These are phyloP conservation scores for Gryganskiella cystojenkinii DNA, from an alignment of 192 early-diverging fungal genomes.

Conservation along the genomic window DNA sequence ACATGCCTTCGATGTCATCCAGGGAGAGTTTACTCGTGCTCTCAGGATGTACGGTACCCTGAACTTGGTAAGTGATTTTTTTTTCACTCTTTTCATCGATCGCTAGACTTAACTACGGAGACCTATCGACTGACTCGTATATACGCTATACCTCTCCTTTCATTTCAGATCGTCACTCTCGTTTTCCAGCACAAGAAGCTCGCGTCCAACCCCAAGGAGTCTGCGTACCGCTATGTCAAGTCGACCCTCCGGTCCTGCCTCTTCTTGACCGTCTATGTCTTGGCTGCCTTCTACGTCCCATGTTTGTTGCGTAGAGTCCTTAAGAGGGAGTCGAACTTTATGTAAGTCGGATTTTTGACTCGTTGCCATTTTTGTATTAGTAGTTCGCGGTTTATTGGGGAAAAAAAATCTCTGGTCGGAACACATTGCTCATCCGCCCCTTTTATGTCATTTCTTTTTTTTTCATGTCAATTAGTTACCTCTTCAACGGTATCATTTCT, in stretches of 20 bases:
- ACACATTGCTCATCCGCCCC: not conserved
- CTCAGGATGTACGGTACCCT: slow-evolving; percentile 71
- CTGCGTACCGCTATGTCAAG: slow-evolving; percentile 57
- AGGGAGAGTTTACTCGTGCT: slow-evolving; percentile 62
- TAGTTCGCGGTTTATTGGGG: not conserved
- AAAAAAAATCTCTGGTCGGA: not conserved
- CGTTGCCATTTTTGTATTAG: not conserved
- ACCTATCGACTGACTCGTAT: too few relatives aligned
- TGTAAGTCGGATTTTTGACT: slow-evolving; percentile 49
- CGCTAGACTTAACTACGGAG: too few relatives aligned
- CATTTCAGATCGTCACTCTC: slow-evolving; percentile 55
- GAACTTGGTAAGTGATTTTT: slow-evolving; percentile 59
- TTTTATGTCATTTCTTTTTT: not conserved
- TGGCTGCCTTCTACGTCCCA: slow-evolving; percentile 58
- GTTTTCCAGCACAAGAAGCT: slow-evolving; percentile 55
- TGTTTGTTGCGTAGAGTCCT: slow-evolving; percentile 64
- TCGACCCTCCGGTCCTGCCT: slow-evolving; percentile 67
- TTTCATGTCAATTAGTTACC: slow-evolving; percentile 13
- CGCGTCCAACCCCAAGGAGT: slow-evolving; percentile 49
- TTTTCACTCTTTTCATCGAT: not conserved
- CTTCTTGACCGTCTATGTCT: slow-evolving; percentile 68
- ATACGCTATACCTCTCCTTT: not conserved
- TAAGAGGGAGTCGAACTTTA: slow-evolving; percentile 56
- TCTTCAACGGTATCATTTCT: slow-evolving; percentile 62
- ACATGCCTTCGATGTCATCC: slow-evolving; percentile 52